Evolutionary conservation across 2,329 filamentous ascomycete genomes (phyloP).

Genomic region (Monilinia aucupariae): DNA sequence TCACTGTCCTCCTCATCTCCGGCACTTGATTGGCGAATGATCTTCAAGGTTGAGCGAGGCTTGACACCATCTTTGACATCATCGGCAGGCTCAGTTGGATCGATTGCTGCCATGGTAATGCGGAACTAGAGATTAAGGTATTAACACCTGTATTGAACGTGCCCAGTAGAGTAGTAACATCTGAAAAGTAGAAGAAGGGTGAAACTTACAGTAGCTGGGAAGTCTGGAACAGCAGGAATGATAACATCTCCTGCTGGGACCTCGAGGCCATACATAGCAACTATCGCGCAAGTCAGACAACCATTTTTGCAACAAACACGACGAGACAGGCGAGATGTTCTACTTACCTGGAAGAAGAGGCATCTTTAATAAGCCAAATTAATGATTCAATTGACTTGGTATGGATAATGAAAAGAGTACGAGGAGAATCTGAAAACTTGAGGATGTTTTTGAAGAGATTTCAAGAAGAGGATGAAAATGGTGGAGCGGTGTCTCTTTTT

Average conservation of each 20-base stretch:
- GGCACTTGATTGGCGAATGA: constrained; percentile 68
- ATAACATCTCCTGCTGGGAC: constrained; percentile 80
- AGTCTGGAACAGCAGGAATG: constrained; percentile 71
- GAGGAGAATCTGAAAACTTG: not conserved
- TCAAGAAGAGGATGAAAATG: constrained; percentile 9
- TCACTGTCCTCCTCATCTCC: constrained; percentile 60
- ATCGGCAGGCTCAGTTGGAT: constrained; percentile 70
- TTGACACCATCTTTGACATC: constrained; percentile 55
- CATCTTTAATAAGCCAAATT: constrained; percentile 40
- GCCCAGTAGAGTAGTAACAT: not conserved
- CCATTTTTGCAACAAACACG: not conserved
- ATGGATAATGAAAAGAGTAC: not conserved
- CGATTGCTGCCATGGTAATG: constrained; percentile 97
- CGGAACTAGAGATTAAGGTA: constrained; percentile 60
- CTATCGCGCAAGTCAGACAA: constrained; percentile 40
- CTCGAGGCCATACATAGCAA: constrained; percentile 87
- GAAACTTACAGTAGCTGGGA: constrained; percentile 73
- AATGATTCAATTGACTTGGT: constrained; percentile 14
- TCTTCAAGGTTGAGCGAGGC: constrained; percentile 81
- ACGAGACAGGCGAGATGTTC: constrained; percentile 2
- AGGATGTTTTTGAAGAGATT: constrained; percentile 7
- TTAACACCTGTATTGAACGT: constrained; percentile 19
- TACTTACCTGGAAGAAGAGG: constrained; percentile 45
- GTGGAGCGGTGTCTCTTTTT: constrained; percentile 22
- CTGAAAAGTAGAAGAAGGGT: not conserved